A percentile compares a stretch with the other conserved stretches of the same genome.
phyloP scores from a whole-genome alignment of 2,329 filamentous ascomycete genomes.

The Hypoxylon sp. region DNA sequence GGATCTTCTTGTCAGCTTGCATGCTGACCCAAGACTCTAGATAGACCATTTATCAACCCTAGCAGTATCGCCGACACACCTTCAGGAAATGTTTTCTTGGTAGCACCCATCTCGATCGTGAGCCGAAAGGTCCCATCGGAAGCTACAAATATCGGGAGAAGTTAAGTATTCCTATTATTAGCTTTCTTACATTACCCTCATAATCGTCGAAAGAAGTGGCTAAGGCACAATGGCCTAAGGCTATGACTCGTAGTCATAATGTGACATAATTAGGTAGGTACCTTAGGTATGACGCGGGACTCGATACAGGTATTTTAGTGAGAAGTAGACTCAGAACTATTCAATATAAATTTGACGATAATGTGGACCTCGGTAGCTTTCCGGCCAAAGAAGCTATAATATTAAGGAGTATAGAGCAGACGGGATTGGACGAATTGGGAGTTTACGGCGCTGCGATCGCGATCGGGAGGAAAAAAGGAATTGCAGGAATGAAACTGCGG shows the following conservation, averaged over 20 bases:
- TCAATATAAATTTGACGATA: neutral
- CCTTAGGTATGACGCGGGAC: neutral
- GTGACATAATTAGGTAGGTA: neutral
- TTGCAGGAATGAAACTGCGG: neutral
- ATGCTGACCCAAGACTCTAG: slow-evolving; percentile 29
- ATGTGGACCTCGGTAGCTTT: neutral
- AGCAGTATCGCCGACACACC: slow-evolving; percentile 12
- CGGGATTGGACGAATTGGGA: neutral
- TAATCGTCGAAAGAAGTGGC: slow-evolving; percentile 1
- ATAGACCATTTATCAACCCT: slow-evolving; percentile 29
- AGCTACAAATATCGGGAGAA: neutral
- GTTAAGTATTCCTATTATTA: slow-evolving; percentile 4
- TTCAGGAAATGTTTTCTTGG: slow-evolving; percentile 2
- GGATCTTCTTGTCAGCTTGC: slow-evolving; percentile 32
- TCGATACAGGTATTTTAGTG: neutral
- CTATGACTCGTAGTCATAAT: neutral
- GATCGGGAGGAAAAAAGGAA: neutral
- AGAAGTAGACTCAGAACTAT: neutral
- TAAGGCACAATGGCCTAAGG: neutral
- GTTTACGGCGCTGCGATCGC: neutral
- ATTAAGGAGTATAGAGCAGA: neutral
- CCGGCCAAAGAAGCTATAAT: neutral
- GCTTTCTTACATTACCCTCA: slow-evolving; percentile 3
- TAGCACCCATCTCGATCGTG: slow-evolving; percentile 10
- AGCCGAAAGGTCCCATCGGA: slow-evolving; percentile 3